phyloP scores from a whole-genome alignment of 176 grass and related monocot species.

The Lolium perenne region DNA sequence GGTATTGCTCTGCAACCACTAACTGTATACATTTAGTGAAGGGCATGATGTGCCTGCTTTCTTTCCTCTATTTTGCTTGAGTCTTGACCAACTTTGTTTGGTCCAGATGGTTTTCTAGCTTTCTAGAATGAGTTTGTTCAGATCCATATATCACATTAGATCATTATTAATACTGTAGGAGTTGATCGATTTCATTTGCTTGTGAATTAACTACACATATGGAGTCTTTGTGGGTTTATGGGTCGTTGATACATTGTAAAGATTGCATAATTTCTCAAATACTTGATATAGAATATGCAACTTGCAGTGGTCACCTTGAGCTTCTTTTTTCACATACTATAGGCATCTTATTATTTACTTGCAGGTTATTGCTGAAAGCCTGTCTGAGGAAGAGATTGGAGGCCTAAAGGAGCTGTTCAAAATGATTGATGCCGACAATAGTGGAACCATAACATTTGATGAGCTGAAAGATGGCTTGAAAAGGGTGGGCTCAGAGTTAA shows the following conservation, averaged over 20 bases:
- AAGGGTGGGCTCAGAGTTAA: constrained; percentile 96
- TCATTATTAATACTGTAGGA: neutral
- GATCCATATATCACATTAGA: constrained; percentile 13
- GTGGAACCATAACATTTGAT: constrained; percentile 99
- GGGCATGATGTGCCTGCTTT: constrained; percentile 6
- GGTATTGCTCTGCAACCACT: constrained; percentile 3
- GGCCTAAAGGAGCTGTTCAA: constrained; percentile 97
- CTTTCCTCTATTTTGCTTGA: neutral
- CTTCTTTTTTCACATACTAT: constrained; percentile 17
- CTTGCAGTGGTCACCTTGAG: constrained; percentile 12
- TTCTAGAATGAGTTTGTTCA: constrained; percentile 18
- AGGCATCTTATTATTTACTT: constrained; percentile 30
- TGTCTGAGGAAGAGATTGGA: constrained; percentile 99
- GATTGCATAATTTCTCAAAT: constrained; percentile 29
- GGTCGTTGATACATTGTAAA: neutral
- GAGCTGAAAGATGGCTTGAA: constrained; percentile 96
- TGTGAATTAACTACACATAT: neutral
- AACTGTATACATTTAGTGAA: constrained; percentile 16
- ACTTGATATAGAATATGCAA: neutral
- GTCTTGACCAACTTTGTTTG: constrained; percentile 9
- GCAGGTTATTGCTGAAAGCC: constrained; percentile 97
- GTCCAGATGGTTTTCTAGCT: neutral
- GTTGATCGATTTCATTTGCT: constrained; percentile 6
- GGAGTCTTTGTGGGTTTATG: neutral
- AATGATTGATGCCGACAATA: constrained; percentile 97